These are phyloP conservation scores for Chrysoporthe cubensis DNA, from an alignment of 2,329 filamentous ascomycete genomes.

Conservation along the genomic window DNA sequence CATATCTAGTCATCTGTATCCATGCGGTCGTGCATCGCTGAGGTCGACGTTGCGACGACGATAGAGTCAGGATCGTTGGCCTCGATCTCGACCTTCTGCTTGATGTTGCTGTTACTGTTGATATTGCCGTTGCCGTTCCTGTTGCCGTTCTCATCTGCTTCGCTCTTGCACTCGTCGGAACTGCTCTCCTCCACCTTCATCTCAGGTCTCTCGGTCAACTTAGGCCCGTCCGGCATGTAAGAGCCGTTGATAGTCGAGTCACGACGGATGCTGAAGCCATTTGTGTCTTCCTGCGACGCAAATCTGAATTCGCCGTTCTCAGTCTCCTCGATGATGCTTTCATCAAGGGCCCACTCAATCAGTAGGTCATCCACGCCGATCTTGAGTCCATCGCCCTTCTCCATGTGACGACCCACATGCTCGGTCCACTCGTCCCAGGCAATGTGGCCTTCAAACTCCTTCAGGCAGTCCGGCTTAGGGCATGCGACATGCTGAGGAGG, in stretches of 20 bases:
- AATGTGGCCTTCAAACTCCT: constrained; percentile 69
- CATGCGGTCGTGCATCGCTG: constrained; percentile 38
- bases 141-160: constrained; percentile 4
- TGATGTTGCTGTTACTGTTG: background rate
- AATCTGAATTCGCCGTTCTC: constrained; percentile 61
- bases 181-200: constrained; percentile 17
- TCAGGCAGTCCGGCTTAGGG: constrained; percentile 71
- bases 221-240: constrained; percentile 25
- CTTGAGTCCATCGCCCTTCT: constrained; percentile 66
- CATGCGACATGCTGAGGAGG: constrained; percentile 75
- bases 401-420: constrained; percentile 88
- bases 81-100: constrained; percentile 28
- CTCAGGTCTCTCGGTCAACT: constrained; percentile 14
- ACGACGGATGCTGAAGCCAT: constrained; percentile 29
- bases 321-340: constrained; percentile 64
- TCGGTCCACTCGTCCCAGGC: constrained; percentile 93
- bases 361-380: constrained; percentile 63
- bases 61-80: constrained; percentile 38
- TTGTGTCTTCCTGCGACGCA: constrained; percentile 46
- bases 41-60: constrained; percentile 40
- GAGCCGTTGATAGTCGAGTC: constrained; percentile 31
- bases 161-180: constrained; percentile 34
- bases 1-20: constrained; percentile 38
- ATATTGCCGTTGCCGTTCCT: background rate
- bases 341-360: constrained; percentile 65